A percentile compares a stretch with the other conserved stretches of the same genome.
Evolutionary conservation across 345 rosid species (phyloP).

Genomic region (Reutealis trisperma): DNA sequence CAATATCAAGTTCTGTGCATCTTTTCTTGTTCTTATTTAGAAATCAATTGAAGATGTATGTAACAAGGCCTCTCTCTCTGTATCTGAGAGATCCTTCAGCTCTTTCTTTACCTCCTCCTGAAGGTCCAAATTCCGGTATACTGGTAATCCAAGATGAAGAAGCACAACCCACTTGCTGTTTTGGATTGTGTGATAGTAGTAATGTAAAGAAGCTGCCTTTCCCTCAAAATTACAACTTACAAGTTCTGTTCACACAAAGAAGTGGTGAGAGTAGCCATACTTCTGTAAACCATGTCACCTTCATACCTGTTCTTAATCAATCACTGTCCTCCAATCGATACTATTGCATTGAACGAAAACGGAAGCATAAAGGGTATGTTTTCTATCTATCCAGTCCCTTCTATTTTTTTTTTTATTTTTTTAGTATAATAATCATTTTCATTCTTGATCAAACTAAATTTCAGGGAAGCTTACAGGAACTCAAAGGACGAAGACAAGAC

Average conservation of each 20-base stretch:
- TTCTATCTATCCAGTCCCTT: no score
- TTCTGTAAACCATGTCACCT: conserved; percentile 25
- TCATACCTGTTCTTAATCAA: conserved; percentile 53
- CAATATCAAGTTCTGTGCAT: background rate
- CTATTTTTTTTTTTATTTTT: no score
- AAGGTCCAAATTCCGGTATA: conserved; percentile 61
- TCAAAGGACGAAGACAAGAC: conserved; percentile 19
- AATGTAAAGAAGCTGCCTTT: conserved; percentile 44
- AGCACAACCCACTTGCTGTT: conserved; percentile 46
- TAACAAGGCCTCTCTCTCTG: conserved; percentile 26
- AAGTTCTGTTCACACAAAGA: background rate
- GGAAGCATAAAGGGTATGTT: conserved; percentile 19
- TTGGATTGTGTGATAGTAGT: conserved; percentile 37
- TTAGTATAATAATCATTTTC: no score
- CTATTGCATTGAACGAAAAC: conserved; percentile 13
- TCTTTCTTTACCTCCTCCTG: conserved; percentile 41
- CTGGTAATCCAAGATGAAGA: conserved; percentile 64
- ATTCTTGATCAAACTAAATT: background rate
- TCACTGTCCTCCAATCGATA: conserved; percentile 52
- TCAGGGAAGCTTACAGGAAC: conserved; percentile 23
- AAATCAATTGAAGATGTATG: conserved; percentile 23
- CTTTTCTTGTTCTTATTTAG: no score
- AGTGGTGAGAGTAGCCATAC: no score
- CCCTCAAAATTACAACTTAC: conserved; percentile 55
- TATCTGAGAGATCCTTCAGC: conserved; percentile 29